Evolutionary conservation across 352 stramenopile species (phyloP).

Genomic region (Phytopythium kandeliae): DNA sequence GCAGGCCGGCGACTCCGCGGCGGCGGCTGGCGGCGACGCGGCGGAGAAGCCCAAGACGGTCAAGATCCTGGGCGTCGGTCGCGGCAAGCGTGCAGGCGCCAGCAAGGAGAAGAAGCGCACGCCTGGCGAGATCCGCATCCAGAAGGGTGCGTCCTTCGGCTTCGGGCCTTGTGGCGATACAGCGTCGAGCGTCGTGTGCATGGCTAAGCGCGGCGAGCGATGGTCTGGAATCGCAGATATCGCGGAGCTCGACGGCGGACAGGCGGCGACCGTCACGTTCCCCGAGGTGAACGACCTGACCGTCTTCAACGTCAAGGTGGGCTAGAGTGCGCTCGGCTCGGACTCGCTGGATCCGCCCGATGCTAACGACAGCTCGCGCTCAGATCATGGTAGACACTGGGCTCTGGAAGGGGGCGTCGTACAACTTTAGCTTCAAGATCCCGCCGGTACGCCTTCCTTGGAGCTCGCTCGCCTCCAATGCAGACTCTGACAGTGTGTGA

Average conservation of each 20-base stretch:
- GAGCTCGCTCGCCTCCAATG: no score
- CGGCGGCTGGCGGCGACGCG: constrained; percentile 15
- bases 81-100: constrained; percentile 54
- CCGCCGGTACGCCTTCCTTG: constrained; percentile 62
- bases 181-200: background rate
- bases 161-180: no score
- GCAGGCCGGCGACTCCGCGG: constrained; percentile 13
- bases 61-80: constrained; percentile 80
- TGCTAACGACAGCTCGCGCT: no score
- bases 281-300: constrained; percentile 97
- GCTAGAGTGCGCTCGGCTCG: no score
- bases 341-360: no score
- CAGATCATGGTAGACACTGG: constrained; percentile 93
- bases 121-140: constrained; percentile 97
- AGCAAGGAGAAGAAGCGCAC: constrained; percentile 91
- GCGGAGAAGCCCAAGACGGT: constrained; percentile 63
- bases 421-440: constrained; percentile 98
- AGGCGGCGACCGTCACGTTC: constrained; percentile 94
- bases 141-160: constrained; percentile 97
- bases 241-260: constrained; percentile 96
- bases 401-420: constrained; percentile 96
- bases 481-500: background rate
- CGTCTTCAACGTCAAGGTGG: constrained; percentile 84
- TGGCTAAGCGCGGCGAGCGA: background rate
- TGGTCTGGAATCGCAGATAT: constrained; percentile 75